phyloP scores from a whole-genome alignment of 1,284 basidiomycete species.

The Trichosporon ovoides region DNA sequence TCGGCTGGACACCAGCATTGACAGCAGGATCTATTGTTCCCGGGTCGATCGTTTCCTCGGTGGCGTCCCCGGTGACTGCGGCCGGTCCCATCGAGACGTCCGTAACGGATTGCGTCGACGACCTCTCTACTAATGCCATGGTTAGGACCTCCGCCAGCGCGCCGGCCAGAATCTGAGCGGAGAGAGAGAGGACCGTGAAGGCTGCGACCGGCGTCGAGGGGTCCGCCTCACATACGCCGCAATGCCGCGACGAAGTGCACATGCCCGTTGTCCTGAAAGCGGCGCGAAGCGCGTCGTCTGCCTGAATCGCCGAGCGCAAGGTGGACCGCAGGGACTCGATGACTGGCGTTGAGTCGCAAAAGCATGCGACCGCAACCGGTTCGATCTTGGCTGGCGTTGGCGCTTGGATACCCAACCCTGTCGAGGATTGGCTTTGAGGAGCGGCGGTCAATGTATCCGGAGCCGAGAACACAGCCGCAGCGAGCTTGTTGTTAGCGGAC shows the following conservation, averaged over 20 bases:
- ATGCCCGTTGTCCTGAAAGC: not conserved
- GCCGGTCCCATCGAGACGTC: not conserved
- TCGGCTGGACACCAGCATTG: too few species aligned
- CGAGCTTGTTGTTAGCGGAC: too few species aligned
- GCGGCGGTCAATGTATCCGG: not conserved
- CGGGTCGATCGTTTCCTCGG: too few species aligned
- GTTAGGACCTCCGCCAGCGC: not conserved
- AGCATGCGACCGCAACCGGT: not conserved
- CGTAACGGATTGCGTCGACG: not conserved
- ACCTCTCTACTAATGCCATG: too few species aligned
- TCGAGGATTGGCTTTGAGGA: not conserved
- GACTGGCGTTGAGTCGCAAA: not conserved
- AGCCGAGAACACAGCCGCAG: not conserved
- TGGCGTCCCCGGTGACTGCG: too few species aligned
- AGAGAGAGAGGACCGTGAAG: not conserved
- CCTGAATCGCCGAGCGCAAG: not conserved
- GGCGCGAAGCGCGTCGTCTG: not conserved
- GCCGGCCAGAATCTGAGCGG: not conserved
- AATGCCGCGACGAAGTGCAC: not conserved
- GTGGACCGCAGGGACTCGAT: not conserved
- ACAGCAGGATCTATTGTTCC: too few species aligned
- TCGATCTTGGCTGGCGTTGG: not conserved
- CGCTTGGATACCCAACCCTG: not conserved
- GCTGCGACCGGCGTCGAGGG: not conserved
- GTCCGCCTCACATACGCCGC: not conserved